phyloP scores from a whole-genome alignment of 768 basidiomycete genomes.

The Tremella yokohamensis region DNA sequence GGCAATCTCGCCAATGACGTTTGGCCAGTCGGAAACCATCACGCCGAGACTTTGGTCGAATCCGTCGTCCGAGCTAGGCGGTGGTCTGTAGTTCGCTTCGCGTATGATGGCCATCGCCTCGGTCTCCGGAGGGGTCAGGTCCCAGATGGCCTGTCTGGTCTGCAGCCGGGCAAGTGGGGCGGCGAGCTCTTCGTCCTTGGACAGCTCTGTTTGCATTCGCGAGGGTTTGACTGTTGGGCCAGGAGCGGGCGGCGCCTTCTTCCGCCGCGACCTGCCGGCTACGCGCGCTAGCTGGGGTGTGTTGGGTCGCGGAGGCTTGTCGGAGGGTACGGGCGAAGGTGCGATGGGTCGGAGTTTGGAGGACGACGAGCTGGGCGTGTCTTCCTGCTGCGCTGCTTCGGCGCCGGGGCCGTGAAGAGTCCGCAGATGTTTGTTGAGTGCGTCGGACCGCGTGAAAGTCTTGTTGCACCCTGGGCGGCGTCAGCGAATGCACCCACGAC shows the following conservation, averaged over 20 bases:
- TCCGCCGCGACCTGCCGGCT: neutral
- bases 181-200: slow-evolving; percentile 12
- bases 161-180: slow-evolving; percentile 57
- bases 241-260: neutral
- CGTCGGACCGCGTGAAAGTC: slow-evolving; percentile 90
- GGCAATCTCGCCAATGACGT: slow-evolving; percentile 10
- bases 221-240: neutral
- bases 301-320: neutral
- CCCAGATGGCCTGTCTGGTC: slow-evolving; percentile 53
- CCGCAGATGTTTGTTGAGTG: slow-evolving; percentile 81
- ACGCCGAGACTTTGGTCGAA: slow-evolving; percentile 17
- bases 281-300: neutral
- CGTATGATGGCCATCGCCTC: neutral
- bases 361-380: neutral
- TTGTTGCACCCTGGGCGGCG: slow-evolving; percentile 75
- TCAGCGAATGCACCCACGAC: neutral
- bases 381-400: slow-evolving; percentile 56
- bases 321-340: neutral
- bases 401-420: slow-evolving; percentile 77
- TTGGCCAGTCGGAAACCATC: neutral
- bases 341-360: neutral
- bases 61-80: slow-evolving; percentile 10
- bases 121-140: neutral
- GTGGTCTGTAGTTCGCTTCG: neutral
- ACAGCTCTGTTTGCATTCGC: neutral